Evolutionary conservation across 331 rosid species (phyloP).

Genomic region (Erythrophleum ivorense): DNA sequence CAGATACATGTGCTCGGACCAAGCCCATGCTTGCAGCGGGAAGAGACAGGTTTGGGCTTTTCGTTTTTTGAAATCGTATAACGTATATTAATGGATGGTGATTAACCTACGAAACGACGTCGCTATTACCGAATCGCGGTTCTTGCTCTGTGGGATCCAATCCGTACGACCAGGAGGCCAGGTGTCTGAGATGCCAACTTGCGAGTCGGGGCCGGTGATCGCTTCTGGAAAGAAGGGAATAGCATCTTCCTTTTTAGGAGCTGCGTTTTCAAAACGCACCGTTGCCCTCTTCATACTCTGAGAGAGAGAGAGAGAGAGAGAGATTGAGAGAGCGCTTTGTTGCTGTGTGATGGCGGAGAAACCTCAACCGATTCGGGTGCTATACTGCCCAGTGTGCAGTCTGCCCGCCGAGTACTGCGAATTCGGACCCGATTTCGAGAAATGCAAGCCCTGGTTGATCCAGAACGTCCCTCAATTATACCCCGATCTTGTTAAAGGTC

Average conservation of each 20-base stretch:
- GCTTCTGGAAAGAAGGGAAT: not conserved
- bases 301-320: not conserved
- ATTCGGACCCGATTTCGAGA: conserved; percentile 78
- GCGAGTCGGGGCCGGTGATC: not conserved
- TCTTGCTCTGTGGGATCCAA: not conserved
- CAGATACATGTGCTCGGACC: not conserved
- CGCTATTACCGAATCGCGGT: not conserved
- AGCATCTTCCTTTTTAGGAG: not conserved
- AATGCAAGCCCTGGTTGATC: conserved; percentile 88
- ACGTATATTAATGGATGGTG: too few species aligned
- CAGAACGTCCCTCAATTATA: conserved; percentile 69
- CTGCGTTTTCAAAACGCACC: conserved; percentile 13
- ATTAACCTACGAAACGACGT: not conserved
- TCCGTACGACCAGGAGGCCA: not conserved
- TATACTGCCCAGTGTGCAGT: conserved; percentile 64
- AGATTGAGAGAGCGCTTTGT: not conserved
- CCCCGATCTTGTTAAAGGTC: conserved; percentile 74
- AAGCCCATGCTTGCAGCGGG: too few species aligned
- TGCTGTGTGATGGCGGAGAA: conserved; percentile 63
- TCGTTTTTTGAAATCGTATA: too few species aligned
- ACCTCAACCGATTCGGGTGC: conserved; percentile 68
- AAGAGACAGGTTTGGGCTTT: too few species aligned
- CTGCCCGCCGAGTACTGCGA: conserved; percentile 79
- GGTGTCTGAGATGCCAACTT: not conserved
- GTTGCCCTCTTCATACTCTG: not conserved